Conservation (phyloP, 1,284 basidiomycete species). For the Pseudomicrostroma phylloplanum region DNA sequence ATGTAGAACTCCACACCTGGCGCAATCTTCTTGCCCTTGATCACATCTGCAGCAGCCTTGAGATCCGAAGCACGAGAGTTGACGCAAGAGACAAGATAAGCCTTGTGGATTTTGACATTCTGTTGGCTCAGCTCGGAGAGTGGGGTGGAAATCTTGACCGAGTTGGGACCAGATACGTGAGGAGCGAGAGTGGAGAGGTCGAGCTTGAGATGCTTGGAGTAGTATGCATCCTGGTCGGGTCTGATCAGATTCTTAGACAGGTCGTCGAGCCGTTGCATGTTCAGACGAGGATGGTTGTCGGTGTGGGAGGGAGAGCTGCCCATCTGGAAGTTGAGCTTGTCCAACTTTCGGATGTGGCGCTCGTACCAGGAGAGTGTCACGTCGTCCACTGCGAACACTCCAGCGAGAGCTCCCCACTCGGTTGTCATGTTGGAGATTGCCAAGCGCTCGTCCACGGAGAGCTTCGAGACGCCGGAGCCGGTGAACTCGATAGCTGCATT, state of each 20-base stretch:
- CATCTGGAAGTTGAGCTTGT: conserved; percentile 67
- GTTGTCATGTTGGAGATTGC: conserved; percentile 90
- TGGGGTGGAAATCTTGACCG: conserved; percentile 90
- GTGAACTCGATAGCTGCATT: conserved; percentile 98
- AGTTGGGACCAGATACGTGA: conserved; percentile 93
- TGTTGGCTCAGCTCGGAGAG: conserved; percentile 70
- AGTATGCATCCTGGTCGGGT: conserved; percentile 74
- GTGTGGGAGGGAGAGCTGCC: conserved; percentile 57
- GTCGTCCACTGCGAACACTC: conserved; percentile 88
- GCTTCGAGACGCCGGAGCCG: conserved; percentile 75
- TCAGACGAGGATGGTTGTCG: conserved; percentile 73
- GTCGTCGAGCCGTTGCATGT: conserved; percentile 63
- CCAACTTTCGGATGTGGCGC: conserved; percentile 66
- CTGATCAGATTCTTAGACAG: conserved; percentile 59
- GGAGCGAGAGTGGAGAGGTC: conserved; percentile 90
- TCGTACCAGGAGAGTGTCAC: conserved; percentile 83
- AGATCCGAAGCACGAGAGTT: conserved; percentile 96
- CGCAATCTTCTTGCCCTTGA: conserved; percentile 77
- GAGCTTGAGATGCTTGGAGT: conserved; percentile 81
- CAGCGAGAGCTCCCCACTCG: conserved; percentile 95
- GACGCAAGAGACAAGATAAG: conserved; percentile 96
- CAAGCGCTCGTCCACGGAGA: conserved; percentile 83
- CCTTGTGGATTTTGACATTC: conserved; percentile 84
- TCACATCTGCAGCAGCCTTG: conserved; percentile 78
- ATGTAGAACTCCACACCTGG: conserved; percentile 90